phyloP scores from a whole-genome alignment of 352 stramenopile species.

The Globisporangium recalcitrans region DNA sequence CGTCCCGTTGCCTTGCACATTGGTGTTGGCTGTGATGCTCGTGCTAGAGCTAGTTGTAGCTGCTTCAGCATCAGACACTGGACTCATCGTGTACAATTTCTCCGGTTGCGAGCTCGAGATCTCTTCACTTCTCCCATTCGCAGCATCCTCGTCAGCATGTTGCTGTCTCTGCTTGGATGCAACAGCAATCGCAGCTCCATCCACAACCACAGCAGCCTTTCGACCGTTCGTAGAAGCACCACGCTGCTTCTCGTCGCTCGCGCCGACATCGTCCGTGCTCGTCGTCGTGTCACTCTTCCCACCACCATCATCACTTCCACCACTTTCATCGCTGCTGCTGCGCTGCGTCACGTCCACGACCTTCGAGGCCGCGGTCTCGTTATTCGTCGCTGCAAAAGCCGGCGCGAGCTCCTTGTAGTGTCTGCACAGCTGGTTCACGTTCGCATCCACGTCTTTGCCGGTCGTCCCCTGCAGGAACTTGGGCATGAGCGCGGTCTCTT shows the following conservation, averaged over 20 bases:
- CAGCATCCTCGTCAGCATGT: background rate
- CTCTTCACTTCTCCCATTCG: background rate
- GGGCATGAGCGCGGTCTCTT: constrained; percentile 18
- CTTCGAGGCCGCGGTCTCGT: constrained; percentile 6
- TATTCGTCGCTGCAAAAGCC: constrained; percentile 12
- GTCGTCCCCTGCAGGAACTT: constrained; percentile 11
- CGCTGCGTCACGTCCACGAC: constrained; percentile 15
- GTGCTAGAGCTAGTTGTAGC: background rate
- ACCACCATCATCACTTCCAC: background rate
- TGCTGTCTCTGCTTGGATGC: background rate
- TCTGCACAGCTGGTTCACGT: constrained; percentile 14
- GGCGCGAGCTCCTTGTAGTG: constrained; percentile 17
- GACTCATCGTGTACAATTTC: constrained; percentile 1
- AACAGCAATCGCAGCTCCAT: background rate
- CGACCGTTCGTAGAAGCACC: too few species aligned
- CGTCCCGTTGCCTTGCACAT: background rate
- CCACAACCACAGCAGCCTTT: background rate
- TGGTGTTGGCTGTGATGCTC: background rate
- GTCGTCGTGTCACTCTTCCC: background rate
- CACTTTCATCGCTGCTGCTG: constrained; percentile 4
- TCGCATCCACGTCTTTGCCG: constrained; percentile 12
- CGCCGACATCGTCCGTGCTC: background rate
- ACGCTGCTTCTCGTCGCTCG: background rate
- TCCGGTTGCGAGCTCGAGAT: background rate
- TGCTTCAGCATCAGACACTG: background rate